A percentile compares a stretch with the other conserved stretches of the same genome.
Conservation (phyloP, 148 eudicot species). For the Drosera capensis region DNA sequence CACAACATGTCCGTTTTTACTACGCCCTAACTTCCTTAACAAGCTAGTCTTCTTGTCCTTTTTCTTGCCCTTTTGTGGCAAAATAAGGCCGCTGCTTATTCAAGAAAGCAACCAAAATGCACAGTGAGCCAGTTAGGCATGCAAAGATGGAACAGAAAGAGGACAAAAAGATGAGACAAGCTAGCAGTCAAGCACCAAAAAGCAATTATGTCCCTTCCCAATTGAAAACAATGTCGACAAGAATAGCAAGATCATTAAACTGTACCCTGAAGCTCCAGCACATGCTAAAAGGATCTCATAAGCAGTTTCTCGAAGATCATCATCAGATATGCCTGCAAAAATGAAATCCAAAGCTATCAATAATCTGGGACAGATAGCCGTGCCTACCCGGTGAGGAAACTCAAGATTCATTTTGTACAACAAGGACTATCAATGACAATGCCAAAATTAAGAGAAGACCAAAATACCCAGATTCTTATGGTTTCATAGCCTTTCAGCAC, state of each 20-base stretch:
- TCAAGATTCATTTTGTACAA: too few relatives aligned
- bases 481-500: too few relatives aligned
- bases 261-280: conserved; percentile 99
- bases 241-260: too few relatives aligned
- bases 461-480: too few relatives aligned
- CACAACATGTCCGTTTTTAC: conserved; percentile 44
- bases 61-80: conserved; percentile 93
- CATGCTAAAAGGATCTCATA: conserved; percentile 91
- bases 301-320: conserved; percentile 94
- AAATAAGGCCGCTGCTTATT: conserved; percentile 66
- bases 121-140: conserved; percentile 12
- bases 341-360: conserved; percentile 6
- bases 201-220: too few relatives aligned
- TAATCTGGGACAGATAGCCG: not conserved
- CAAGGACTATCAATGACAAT: too few relatives aligned
- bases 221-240: too few relatives aligned
- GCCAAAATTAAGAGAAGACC: too few relatives aligned
- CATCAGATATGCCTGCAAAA: conserved; percentile 64
- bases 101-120: conserved; percentile 1
- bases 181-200: too few relatives aligned
- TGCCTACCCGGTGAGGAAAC: not conserved
- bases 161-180: conserved; percentile 4
- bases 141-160: conserved; percentile 2
- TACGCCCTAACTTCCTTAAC: conserved; percentile 83
- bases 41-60: conserved; percentile 78